Evolutionary conservation across 1,139 yeast genomes (phyloP).

Genomic region (Hansenula lynferdii): DNA sequence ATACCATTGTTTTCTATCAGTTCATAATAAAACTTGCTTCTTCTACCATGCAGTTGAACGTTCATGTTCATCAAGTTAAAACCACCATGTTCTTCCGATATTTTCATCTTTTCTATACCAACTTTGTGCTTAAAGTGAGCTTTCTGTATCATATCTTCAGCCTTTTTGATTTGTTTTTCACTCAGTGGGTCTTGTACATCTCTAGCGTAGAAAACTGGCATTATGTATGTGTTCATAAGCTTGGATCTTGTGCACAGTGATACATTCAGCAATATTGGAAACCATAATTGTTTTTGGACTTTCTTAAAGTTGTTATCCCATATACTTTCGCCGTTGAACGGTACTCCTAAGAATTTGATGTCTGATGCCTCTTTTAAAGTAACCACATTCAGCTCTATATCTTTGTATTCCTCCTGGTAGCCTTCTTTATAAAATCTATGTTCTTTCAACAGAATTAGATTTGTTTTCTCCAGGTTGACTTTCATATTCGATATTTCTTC

Average conservation of each 20-base stretch:
- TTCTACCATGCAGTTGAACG: no score
- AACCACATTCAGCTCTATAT: neutral
- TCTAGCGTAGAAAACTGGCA: neutral
- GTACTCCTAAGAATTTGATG: neutral
- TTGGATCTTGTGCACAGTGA: neutral
- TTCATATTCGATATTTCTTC: neutral
- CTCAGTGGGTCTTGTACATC: neutral
- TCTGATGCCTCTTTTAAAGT: neutral
- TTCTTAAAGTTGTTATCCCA: neutral
- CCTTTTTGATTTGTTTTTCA: neutral
- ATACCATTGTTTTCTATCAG: no score
- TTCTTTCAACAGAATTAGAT: neutral
- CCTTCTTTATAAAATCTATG: no score
- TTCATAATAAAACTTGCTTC: no score
- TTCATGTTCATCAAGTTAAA: neutral
- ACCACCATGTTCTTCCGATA: neutral
- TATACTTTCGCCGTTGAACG: neutral
- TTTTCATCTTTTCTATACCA: neutral
- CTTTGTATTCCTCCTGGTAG: neutral
- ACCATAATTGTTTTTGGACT: neutral
- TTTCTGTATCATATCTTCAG: neutral
- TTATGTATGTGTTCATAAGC: neutral
- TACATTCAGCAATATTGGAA: neutral
- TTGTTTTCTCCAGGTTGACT: neutral
- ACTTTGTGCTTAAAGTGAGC: neutral